Evolutionary conservation across 495 filamentous ascomycete genomes (phyloP).

Genomic region (Polyplosphaeria fusca): DNA sequence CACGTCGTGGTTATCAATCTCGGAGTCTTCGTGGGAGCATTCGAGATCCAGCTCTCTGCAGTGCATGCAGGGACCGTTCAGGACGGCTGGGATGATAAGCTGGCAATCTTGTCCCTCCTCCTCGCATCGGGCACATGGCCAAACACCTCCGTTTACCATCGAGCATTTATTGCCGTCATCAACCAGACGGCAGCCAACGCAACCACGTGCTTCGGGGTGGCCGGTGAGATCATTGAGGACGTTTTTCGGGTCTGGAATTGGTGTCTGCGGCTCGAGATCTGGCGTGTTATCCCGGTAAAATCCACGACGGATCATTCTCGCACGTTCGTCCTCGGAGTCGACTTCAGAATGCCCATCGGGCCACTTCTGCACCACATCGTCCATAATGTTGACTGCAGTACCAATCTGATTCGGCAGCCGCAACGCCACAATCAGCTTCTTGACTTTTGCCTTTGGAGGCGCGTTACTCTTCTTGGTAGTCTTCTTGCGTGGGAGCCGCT

Average conservation of each 20-base stretch:
- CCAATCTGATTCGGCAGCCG: background rate
- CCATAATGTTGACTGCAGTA: conserved; percentile 10
- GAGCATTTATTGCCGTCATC: conserved; percentile 1
- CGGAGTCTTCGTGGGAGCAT: conserved; percentile 8
- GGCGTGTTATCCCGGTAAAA: background rate
- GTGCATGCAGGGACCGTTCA: conserved; percentile 9
- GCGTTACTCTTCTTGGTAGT: background rate
- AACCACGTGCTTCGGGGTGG: conserved; percentile 15
- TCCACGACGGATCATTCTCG: background rate
- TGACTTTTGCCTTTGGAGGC: background rate
- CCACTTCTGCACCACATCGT: conserved; percentile 15
- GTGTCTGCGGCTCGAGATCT: background rate
- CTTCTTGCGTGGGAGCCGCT: background rate
- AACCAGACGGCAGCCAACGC: conserved; percentile 8
- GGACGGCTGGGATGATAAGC: conserved; percentile 2
- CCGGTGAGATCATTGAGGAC: conserved; percentile 15
- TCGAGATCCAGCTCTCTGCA: conserved; percentile 4
- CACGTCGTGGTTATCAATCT: background rate
- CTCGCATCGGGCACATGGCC: conserved; percentile 17
- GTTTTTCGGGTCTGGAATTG: conserved; percentile 18
- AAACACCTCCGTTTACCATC: conserved; percentile 7
- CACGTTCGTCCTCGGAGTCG: conserved; percentile 14
- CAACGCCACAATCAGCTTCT: background rate
- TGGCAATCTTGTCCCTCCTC: conserved; percentile 8
- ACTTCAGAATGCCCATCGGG: conserved; percentile 14